phyloP scores from a whole-genome alignment of 2,329 filamentous ascomycete genomes.

The Claviceps maximensis region DNA sequence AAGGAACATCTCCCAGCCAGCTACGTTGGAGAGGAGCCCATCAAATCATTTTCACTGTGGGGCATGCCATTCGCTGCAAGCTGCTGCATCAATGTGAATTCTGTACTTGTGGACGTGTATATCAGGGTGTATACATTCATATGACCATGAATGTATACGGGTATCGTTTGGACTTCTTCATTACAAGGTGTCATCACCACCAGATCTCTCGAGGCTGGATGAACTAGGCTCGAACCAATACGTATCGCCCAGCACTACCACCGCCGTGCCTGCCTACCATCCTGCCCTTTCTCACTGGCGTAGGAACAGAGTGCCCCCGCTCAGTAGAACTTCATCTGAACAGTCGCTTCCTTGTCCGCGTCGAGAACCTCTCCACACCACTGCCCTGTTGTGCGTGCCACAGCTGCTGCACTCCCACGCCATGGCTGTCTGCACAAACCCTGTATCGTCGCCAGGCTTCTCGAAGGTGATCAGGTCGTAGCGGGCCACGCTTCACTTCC shows the following conservation, averaged over 20 bases:
- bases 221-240: neutral
- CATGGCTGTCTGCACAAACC: constrained; percentile 46
- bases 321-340: constrained; percentile 29
- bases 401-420: constrained; percentile 44
- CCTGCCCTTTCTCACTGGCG: too few species aligned
- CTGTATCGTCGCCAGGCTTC: constrained; percentile 61
- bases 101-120: neutral
- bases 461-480: constrained; percentile 61
- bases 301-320: neutral
- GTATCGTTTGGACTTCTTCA: neutral
- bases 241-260: neutral
- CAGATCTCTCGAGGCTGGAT: neutral
- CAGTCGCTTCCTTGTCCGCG: constrained; percentile 36
- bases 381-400: constrained; percentile 49
- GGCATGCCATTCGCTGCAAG: neutral
- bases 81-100: neutral
- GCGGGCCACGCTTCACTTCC: constrained; percentile 34
- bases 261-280: neutral
- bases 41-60: neutral
- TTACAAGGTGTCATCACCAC: neutral
- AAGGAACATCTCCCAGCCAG: too few species aligned
- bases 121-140: neutral
- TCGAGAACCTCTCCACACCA: constrained; percentile 46
- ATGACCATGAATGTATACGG: neutral
- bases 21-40: too few species aligned